A percentile compares a stretch with the other conserved stretches of the same genome.
Evolutionary conservation across 805 yeast species (phyloP).

Genomic region (Candida tibetensis): DNA sequence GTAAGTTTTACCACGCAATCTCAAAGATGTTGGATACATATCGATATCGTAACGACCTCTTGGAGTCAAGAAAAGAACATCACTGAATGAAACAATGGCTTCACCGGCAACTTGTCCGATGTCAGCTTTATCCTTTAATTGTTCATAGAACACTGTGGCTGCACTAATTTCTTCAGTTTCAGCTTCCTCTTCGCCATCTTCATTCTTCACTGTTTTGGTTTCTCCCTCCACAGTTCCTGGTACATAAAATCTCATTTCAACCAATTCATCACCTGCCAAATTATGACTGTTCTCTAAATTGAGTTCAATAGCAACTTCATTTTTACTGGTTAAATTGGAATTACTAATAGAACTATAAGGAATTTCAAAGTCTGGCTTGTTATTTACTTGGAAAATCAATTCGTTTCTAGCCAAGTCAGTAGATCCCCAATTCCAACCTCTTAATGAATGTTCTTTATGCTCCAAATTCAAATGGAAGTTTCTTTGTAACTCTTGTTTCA

Average conservation of each 20-base stretch:
- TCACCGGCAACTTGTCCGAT: conserved; percentile 94
- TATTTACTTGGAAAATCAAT: conserved; percentile 77
- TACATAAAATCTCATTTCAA: conserved; percentile 87
- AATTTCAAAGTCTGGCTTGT: conserved; percentile 87
- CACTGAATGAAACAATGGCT: conserved; percentile 89
- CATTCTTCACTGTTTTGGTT: conserved; percentile 27
- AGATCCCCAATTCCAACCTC: conserved; percentile 99
- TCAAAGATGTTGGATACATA: conserved; percentile 80
- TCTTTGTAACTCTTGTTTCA: conserved; percentile 81
- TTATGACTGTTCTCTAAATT: conserved; percentile 56
- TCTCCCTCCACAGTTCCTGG: conserved; percentile 77
- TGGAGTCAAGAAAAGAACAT: conserved; percentile 89
- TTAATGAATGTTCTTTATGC: conserved; percentile 81
- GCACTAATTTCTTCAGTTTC: conserved; percentile 52
- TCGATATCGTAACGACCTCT: conserved; percentile 98
- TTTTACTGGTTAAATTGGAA: conserved; percentile 85
- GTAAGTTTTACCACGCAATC: conserved; percentile 95
- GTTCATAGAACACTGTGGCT: conserved; percentile 86
- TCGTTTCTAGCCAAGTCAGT: conserved; percentile 91
- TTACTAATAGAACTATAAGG: conserved; percentile 80
- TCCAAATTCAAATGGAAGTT: conserved; percentile 73
- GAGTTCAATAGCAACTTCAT: conserved; percentile 90
- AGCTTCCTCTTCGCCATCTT: conserved; percentile 19
- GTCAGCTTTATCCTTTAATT: conserved; percentile 87
- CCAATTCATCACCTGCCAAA: conserved; percentile 91